phyloP scores from a whole-genome alignment of 345 rosid genomes.

The Zanthoxylum bungeanum region DNA sequence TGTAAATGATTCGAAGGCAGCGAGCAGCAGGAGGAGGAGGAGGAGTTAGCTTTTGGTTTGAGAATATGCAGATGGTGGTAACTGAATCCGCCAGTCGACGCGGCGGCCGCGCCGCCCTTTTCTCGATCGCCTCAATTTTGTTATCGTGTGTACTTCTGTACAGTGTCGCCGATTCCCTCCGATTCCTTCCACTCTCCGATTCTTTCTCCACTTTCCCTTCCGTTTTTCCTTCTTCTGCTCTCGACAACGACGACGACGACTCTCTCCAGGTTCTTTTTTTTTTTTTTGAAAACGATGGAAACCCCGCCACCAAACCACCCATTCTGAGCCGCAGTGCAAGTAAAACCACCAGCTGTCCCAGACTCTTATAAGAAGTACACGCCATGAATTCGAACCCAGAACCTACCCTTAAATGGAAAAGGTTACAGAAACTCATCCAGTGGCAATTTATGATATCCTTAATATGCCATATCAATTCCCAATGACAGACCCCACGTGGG shows the following conservation, averaged over 20 bases:
- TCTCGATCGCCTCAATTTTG: not conserved
- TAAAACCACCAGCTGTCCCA: too few relatives aligned
- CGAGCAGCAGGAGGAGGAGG: not conserved
- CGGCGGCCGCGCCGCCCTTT: not conserved
- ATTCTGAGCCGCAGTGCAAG: too few relatives aligned
- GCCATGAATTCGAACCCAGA: too few relatives aligned
- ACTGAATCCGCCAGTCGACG: not conserved
- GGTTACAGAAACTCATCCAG: too few relatives aligned
- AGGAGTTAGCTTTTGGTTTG: not conserved
- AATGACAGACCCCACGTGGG: too few relatives aligned
- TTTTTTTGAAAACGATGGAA: too few relatives aligned
- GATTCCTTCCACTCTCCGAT: not conserved
- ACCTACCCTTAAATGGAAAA: too few relatives aligned
- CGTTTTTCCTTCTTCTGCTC: conserved; percentile 18
- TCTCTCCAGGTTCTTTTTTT: not conserved
- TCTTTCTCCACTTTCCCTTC: conserved; percentile 2
- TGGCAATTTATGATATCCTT: too few relatives aligned
- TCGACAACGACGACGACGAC: conserved; percentile 5
- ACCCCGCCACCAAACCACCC: too few relatives aligned
- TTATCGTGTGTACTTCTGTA: conserved; percentile 9
- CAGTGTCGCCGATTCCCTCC: conserved; percentile 8
- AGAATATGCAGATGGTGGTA: not conserved
- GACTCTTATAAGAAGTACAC: too few relatives aligned
- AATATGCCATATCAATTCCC: too few relatives aligned
- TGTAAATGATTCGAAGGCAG: not conserved